Base-by-base conservation (phyloP, 2,329 filamentous ascomycete species). In the Cladophialophora bantiana region DNA sequence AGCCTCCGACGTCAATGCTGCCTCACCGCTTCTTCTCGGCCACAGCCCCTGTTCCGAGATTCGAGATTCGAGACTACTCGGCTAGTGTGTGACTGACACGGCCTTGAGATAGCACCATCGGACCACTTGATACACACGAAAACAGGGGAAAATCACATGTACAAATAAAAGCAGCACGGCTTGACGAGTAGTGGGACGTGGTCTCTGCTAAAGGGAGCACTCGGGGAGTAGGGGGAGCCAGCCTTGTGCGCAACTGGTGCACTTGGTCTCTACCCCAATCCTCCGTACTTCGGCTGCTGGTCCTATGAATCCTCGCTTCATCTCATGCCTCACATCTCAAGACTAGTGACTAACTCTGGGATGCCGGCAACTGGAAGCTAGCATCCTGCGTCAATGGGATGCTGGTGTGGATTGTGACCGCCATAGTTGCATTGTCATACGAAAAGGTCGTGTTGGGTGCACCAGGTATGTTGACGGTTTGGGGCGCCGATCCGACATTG, bases 371-470 rank as follows among this genome's bases (percentile, higher is more conserved):
- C 32, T 62, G 64, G 54, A 66, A 59, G 15, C 32, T 71, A 2
- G 56, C 56, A 31, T 74, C 70, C n/a, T 71, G 71, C 10, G 65
- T 72, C 68, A 76, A 63, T 15, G 67, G 53, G 40, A 76, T 67
- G 26, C 70, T 64, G 6, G 73, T 74, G 42, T 70, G 54, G 57
- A 76, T 74, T 1, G 70, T 73, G 36, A 74, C 59, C 20, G 71
- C 73, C 59, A 73, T 70, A 10, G 71, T 67, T 20, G 57, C 64
- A 18, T 65, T 62, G 57, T 73, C 65, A 56, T 67, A 71, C 6
- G 57, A 65, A 18, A 50, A 62, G 15, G 54, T 70, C 38, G 65
- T 50, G 9, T 62, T 13, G 7, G 45, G 54, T 7, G 64, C 70
- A 40, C 52, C 62, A 50, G 38, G 58, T 40, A 68, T 63, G 26